Evolutionary conservation across 2,329 filamentous ascomycete species (phyloP), one percentile per base, ranked within the genome.

Genomic region (Cladophialophora yegresii): DNA sequence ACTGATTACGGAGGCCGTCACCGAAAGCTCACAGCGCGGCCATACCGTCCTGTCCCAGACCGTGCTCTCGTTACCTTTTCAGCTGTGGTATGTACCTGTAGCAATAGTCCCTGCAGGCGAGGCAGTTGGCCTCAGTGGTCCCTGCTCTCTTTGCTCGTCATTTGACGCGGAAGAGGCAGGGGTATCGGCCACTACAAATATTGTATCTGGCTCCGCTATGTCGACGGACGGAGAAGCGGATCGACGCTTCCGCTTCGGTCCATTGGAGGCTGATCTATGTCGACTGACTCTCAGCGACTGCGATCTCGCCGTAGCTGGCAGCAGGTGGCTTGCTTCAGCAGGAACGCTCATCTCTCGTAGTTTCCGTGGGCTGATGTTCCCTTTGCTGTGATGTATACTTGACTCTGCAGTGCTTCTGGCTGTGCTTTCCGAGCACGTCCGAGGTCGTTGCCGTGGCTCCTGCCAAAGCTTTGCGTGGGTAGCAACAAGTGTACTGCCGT

Each of bases 191-290:
- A 51, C 33, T 4, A 61, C 66, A 22, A 16, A 26, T 26, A 64
- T 58, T 16, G 40, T 61, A 12, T 58, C 55, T 47, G 28, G 45
- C 16, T 20, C n/a, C 20, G 54, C 55, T n/a, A 16, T 50, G 10
- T 45, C 16, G 10, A 28, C 53, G 45, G 43, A 10, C 28, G 61
- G 58, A 55, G 66, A 68, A 30, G 23, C 51, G 13, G 64, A 66
- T 10, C 30, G 32, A 45, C 66, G 64, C 56, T 69, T 70, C 4
- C 69, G 65, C 54, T 71, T 71, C 8, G 69, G 61, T 4, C 58
- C 62, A 51, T 61, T 65, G n/a, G 67, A 70, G 10, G 32, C 45
- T 16, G 66, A 67, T 53, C 67, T 51, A 16, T 61, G 57, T 30
- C 62, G 58, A 26, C 45, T 66, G 26, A 49, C 33, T 50, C 58